Conservation (phyloP, 129 eudicot species). For the Rutidosis leptorrhynchoides region DNA sequence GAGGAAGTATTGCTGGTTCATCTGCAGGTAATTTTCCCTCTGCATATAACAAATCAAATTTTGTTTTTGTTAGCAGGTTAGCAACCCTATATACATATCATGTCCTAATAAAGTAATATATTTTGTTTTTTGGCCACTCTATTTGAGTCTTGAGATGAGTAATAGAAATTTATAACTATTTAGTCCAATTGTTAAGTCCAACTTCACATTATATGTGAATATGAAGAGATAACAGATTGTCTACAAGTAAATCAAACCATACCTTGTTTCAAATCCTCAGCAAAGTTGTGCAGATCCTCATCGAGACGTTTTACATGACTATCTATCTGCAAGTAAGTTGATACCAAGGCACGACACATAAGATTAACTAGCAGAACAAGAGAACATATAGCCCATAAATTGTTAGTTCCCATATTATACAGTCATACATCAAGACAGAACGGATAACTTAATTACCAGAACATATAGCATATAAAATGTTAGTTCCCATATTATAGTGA, state of each 20-base stretch:
- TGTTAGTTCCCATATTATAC: too few species aligned
- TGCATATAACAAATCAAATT: conserved; percentile 27
- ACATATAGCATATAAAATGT: background rate
- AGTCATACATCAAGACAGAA: background rate
- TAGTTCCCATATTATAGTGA: too few species aligned
- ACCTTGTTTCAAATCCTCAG: conserved; percentile 98
- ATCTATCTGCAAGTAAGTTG: background rate
- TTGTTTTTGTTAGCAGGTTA: background rate
- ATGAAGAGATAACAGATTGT: too few species aligned
- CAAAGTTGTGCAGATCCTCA: conserved; percentile 92
- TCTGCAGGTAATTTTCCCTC: conserved; percentile 95
- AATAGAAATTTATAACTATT: conserved; percentile 1
- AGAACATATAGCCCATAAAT: background rate
- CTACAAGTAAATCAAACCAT: conserved; percentile 10
- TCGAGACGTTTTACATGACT: conserved; percentile 32
- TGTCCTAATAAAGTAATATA: too few species aligned
- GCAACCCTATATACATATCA: background rate
- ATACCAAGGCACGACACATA: background rate
- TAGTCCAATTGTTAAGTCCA: background rate
- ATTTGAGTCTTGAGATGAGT: too few species aligned
- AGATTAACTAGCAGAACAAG: background rate
- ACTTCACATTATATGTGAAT: background rate
- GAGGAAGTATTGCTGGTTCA: conserved; percentile 91
- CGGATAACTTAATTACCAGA: background rate
- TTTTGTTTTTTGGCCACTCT: too few species aligned